Percentiles rank a stretch among this genome's conserved stretches.
These are phyloP conservation scores for Chaetomium tenue DNA, from an alignment of 495 filamentous ascomycete species.

Conservation along the genomic window DNA sequence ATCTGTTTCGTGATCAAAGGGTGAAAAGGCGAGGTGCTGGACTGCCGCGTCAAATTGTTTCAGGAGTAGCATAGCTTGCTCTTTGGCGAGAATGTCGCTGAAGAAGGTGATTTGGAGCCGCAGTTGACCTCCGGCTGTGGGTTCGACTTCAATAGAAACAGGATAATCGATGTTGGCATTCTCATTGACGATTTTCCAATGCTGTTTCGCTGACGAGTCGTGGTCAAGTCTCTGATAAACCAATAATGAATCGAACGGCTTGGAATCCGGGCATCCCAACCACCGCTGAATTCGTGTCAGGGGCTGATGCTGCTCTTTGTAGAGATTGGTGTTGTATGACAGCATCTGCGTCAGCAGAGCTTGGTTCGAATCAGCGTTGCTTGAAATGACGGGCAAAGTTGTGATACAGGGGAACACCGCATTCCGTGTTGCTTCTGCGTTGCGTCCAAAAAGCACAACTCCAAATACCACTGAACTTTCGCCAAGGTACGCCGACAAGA, in stretches of 20 bases:
- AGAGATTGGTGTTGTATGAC: conserved; percentile 57
- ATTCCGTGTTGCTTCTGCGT: conserved; percentile 50
- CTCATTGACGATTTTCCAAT: conserved; percentile 38
- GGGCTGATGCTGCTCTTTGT: conserved; percentile 67
- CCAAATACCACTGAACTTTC: conserved; percentile 68
- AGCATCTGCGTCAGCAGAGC: conserved; percentile 59
- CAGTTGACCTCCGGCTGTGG: conserved; percentile 44
- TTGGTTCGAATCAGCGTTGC: conserved; percentile 50
- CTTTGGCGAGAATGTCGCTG: conserved; percentile 55
- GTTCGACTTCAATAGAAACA: conserved; percentile 71
- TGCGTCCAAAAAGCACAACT: conserved; percentile 68
- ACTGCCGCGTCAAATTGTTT: conserved; percentile 61
- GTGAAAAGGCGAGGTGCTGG: conserved; percentile 41
- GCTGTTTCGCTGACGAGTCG: background rate
- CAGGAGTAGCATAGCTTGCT: conserved; percentile 62
- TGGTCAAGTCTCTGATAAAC: conserved; percentile 64
- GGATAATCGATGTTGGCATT: conserved; percentile 55
- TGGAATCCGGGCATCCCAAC: conserved; percentile 55
- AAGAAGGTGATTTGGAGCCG: conserved; percentile 61
- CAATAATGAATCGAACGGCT: conserved; percentile 76
- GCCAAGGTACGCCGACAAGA: conserved; percentile 70
- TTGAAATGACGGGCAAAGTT: conserved; percentile 64
- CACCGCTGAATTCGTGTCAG: conserved; percentile 65
- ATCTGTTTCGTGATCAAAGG: conserved; percentile 31
- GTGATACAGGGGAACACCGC: conserved; percentile 70